Conservation (phyloP, 2,329 filamentous ascomycete species). For the Arthrobotrys sinensis region DNA sequence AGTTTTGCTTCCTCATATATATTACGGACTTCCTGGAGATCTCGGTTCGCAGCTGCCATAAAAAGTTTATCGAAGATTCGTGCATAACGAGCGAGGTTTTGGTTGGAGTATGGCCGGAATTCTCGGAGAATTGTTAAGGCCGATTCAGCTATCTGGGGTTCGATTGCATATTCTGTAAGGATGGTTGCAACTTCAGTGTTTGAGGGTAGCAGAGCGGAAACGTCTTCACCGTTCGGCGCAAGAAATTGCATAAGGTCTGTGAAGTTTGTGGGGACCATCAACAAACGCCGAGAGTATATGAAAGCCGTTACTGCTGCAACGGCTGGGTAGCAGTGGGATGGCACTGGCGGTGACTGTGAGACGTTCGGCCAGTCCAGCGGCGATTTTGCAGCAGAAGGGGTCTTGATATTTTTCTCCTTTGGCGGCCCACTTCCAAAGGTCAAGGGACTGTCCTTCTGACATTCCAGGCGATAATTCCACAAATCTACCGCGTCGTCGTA, state of each 20-base stretch:
- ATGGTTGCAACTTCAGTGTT: constrained; percentile 29
- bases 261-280: constrained; percentile 47
- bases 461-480: constrained; percentile 40
- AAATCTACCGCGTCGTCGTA: constrained; percentile 55
- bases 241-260: constrained; percentile 44
- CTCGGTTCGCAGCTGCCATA: constrained; percentile 35
- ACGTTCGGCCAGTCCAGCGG: not conserved
- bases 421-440: constrained; percentile 4
- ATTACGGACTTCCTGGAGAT: constrained; percentile 20
- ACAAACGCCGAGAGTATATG: constrained; percentile 26
- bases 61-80: constrained; percentile 42
- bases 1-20: constrained; percentile 40
- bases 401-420: not conserved
- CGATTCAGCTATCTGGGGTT: constrained; percentile 23
- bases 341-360: constrained; percentile 1
- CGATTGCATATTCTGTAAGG: constrained; percentile 35
- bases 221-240: constrained; percentile 37
- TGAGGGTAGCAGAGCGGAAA: constrained; percentile 38
- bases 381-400: not conserved
- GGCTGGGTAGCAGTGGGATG: constrained; percentile 37
- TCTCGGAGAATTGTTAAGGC: constrained; percentile 28
- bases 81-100: constrained; percentile 35
- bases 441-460: constrained; percentile 41
- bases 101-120: constrained; percentile 50
- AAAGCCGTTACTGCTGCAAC: constrained; percentile 51